phyloP scores from a whole-genome alignment of 2,329 filamentous ascomycete species.

The Stachybotrys echinatus region DNA sequence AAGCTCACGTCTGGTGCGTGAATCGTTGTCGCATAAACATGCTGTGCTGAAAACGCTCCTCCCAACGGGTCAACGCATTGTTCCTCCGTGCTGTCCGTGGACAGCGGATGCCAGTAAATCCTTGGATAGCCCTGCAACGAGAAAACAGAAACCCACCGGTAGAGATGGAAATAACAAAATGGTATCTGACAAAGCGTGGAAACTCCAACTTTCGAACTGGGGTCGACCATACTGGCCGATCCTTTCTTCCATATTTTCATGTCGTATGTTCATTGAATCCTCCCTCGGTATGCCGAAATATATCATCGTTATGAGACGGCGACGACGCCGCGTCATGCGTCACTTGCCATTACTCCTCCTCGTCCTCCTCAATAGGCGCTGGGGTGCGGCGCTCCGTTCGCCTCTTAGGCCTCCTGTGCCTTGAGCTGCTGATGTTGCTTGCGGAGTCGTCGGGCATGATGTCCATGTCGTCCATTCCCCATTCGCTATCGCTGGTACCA shows the following conservation, averaged over 20 bases:
- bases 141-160: neutral
- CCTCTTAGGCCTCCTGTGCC: conserved; percentile 62
- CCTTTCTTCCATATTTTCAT: neutral
- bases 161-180: neutral
- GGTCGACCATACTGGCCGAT: neutral
- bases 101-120: too few relatives aligned
- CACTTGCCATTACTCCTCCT: conserved; percentile 45
- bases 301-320: neutral
- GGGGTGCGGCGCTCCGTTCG: conserved; percentile 66
- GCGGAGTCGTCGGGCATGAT: conserved; percentile 75
- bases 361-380: conserved; percentile 68
- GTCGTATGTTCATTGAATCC: neutral
- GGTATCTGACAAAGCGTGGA: conserved; percentile 1
- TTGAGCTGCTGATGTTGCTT: conserved; percentile 71
- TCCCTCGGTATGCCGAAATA: neutral
- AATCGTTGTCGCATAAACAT: too few relatives aligned
- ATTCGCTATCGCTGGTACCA: conserved; percentile 51
- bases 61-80: too few relatives aligned
- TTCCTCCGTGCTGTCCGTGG: too few relatives aligned
- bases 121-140: neutral
- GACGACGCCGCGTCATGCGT: neutral
- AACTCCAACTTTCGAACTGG: neutral
- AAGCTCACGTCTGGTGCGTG: too few relatives aligned
- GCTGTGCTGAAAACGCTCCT: too few relatives aligned
- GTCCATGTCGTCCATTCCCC: conserved; percentile 52